Conservation (phyloP, 2,329 filamentous ascomycete genomes). For the Neofusicoccum sp. region DNA sequence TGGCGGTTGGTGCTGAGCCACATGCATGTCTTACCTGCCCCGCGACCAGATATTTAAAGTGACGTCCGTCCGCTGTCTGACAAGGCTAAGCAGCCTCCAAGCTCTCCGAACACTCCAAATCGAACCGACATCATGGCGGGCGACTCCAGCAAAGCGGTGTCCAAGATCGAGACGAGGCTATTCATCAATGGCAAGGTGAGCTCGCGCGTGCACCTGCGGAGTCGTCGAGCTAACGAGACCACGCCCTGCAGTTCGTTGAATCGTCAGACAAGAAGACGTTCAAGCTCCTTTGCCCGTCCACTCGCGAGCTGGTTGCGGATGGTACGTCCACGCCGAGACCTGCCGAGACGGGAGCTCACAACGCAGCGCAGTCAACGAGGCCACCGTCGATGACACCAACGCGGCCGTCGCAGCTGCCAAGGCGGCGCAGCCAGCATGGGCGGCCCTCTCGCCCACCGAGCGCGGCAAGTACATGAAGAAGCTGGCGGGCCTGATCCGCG, state of each 20-base stretch:
- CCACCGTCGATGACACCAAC: constrained; percentile 25
- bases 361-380: constrained; percentile 19
- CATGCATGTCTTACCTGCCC: background rate
- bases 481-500: constrained; percentile 36
- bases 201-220: too few relatives aligned
- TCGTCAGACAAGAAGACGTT: constrained; percentile 31
- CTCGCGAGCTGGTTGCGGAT: constrained; percentile 28
- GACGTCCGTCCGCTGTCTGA: background rate
- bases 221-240: background rate
- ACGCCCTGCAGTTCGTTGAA: constrained; percentile 28
- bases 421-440: constrained; percentile 31
- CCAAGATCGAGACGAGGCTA: constrained; percentile 9
- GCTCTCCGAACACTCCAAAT: background rate
- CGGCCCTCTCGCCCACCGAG: constrained; percentile 34
- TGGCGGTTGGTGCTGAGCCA: background rate
- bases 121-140: background rate
- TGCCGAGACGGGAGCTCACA: background rate
- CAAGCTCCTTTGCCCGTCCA: constrained; percentile 29
- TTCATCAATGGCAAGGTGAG: constrained; percentile 13
- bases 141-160: background rate
- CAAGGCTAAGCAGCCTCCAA: background rate
- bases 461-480: constrained; percentile 44
- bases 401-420: constrained; percentile 27
- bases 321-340: constrained; percentile 18
- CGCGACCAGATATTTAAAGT: background rate